These are phyloP conservation scores for Colletotrichum gigasporum DNA, from an alignment of 2,329 filamentous ascomycete genomes.

Conservation along the genomic window DNA sequence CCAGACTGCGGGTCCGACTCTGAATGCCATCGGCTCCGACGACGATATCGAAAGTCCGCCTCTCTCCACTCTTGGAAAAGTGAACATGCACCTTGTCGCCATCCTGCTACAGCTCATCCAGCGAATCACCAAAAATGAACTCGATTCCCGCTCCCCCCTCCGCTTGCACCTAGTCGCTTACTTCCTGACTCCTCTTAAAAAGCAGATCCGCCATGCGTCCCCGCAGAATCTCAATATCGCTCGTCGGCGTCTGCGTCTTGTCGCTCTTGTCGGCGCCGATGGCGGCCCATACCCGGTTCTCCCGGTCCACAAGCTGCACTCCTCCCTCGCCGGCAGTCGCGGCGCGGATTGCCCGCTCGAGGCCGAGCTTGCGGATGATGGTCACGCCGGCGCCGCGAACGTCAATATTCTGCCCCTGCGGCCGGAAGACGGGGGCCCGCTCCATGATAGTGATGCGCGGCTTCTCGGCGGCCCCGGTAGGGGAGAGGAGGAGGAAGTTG, in stretches of 20 bases:
- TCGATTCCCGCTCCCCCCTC: conserved; percentile 22
- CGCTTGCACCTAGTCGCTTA: not conserved
- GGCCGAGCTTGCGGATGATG: conserved; percentile 49
- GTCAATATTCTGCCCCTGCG: conserved; percentile 46
- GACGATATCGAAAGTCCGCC: conserved; percentile 57
- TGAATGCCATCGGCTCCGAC: conserved; percentile 65
- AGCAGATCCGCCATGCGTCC: conserved; percentile 61
- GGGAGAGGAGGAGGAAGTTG: conserved; percentile 2
- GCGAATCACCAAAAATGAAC: conserved; percentile 41
- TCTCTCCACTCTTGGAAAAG: conserved; percentile 53
- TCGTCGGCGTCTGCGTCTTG: conserved; percentile 55
- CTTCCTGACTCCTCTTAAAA: conserved; percentile 47
- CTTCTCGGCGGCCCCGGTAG: conserved; percentile 1
- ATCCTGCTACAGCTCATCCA: conserved; percentile 41
- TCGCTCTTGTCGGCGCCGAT: conserved; percentile 51
- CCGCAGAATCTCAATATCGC: conserved; percentile 68
- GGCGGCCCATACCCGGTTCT: conserved; percentile 45
- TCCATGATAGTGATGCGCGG: conserved; percentile 49
- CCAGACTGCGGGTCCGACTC: conserved; percentile 55
- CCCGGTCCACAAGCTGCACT: conserved; percentile 53
- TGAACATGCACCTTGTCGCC: conserved; percentile 42
- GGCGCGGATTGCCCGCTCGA: conserved; percentile 46
- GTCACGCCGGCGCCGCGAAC: conserved; percentile 47
- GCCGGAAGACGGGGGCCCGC: conserved; percentile 39
- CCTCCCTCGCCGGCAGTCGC: conserved; percentile 53